Base-by-base conservation (phyloP, 2,329 filamentous ascomycete genomes). In the Claviceps lovelessii region DNA sequence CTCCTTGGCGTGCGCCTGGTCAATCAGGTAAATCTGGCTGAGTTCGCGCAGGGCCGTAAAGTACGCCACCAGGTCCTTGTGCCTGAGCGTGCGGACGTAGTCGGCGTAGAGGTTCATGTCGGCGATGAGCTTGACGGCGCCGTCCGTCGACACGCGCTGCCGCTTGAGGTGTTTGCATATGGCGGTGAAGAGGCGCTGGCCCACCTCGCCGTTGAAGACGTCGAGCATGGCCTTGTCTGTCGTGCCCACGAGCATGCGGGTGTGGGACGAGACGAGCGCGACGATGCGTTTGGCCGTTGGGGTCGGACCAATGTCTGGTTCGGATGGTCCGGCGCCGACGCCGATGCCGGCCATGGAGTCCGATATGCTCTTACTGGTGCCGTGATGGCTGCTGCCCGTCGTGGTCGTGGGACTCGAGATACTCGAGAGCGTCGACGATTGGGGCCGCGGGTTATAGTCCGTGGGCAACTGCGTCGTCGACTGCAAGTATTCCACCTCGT, bases 141-240 rank as follows among this genome's bases (percentile, higher is more conserved):
- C 93, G 58, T 89, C 85, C 31, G 89, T 88, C 66, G 85, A 91
- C 70, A 98, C 81, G 55, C 93, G 85, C 74, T 97, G 93, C 10
- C 91, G 86, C 74, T 98, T 98, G 61, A 98, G 79, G 71, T 98
- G 93, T 72, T 98, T 98, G 77, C 91, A 96, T 52, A 98, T 76
- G 19, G 88, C 86, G 23, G 86, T 84, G 72, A 97, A 98, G 53
- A 98, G 79, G 31, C 93, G 86, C 59, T 96, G 79, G 0, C 93
- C 93, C 31, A 98, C 91, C 72, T 98, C 93, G 70, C 93, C 89
- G 68, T 95, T 96, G 76, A 98, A 98, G 15, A 98, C 93, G 65
- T 98, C 93, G 31, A 98, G 83, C 78, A 95, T 95, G 58, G 88
- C 91, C 75, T 98, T 98, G 67, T 98, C 93, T 1, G 91, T 97